Evolutionary conservation across 164 flowering plant species (phyloP).

Genomic region (Chimonanthus praecox): DNA sequence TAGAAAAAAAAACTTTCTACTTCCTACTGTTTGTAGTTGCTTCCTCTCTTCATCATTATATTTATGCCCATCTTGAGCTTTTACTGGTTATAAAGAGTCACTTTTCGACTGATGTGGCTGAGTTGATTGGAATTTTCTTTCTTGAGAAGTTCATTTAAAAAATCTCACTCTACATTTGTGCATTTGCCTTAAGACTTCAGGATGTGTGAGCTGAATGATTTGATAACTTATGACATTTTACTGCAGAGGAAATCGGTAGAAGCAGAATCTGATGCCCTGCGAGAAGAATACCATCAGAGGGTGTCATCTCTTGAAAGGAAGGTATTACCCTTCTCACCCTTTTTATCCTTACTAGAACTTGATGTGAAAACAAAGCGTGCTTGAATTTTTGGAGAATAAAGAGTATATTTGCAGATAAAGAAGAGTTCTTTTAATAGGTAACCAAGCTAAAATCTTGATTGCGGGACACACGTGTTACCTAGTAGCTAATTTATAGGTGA

Average conservation of each 20-base stretch:
- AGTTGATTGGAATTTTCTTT: background rate
- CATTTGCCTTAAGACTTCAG: background rate
- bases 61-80: background rate
- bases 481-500: too few species aligned
- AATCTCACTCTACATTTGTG: background rate
- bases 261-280: slow-evolving; percentile 73
- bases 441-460: too few species aligned
- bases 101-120: background rate
- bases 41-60: too few species aligned
- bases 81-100: background rate
- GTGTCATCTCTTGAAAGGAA: slow-evolving; percentile 90
- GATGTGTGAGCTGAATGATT: background rate
- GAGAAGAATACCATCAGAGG: slow-evolving; percentile 95
- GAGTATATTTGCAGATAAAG: background rate
- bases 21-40: too few species aligned
- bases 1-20: too few species aligned
- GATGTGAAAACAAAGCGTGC: background rate
- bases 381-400: background rate
- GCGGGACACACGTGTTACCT: too few species aligned
- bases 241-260: slow-evolving; percentile 78
- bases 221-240: slow-evolving; percentile 16
- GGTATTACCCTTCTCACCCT: slow-evolving; percentile 35
- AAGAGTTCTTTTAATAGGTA: too few species aligned
- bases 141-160: background rate
- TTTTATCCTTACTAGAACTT: background rate